Base-by-base conservation (phyloP, 129 eudicot genomes). In the Rutidosis leptorrhynchoides region DNA sequence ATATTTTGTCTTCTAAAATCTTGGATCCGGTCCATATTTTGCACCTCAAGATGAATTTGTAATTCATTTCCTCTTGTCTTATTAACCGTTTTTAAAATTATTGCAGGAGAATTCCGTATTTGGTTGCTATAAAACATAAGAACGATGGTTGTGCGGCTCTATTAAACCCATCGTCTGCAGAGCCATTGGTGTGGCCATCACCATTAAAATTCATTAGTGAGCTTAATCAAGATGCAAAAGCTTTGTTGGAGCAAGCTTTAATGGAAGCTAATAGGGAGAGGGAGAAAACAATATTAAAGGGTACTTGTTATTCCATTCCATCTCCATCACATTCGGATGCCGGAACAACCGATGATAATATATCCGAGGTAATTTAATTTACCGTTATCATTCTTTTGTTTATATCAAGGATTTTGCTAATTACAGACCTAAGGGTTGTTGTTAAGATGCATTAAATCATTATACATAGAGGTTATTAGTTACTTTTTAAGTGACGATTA, bases 151-250 rank as follows among this genome's bases (percentile, higher is more conserved):
- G 97, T 80, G 95, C 96, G 43, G 86, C 95, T 57, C 73, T 89
- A 67, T 76, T 89, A 33, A 89, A 89, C 71, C 96, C 96, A 40
- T 82, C 84, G 49, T 70, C 97, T 25, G 86, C 97, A 14, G 95
- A 86, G 77, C 97, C 97, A 33, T 70, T 90, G 20, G 81, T 80
- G 27, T 90, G 97, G 97, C 97, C 97, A 24, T 74, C 97, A 43
- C 84, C 90, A n/a, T 73, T 90, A 69, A 90, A 84, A 79, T 78
- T 78, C 66, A 78, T 78, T 63, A 78, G 78, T 37, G 78, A 78
- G 67, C 82, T 78, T 78, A 73, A 78, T 72, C 74, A 73, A 49
- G 82, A 78, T 45, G 82, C 82, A 40, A 78, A 73, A 78, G 82
- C 73, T 30, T 68, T 78, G 27, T 30, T 78, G 29, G 82, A 78